Evolutionary conservation across 2,329 filamentous ascomycete species (phyloP), one percentile per base, ranked within the genome.

Genomic region (Coniochaeta pulveracea): DNA sequence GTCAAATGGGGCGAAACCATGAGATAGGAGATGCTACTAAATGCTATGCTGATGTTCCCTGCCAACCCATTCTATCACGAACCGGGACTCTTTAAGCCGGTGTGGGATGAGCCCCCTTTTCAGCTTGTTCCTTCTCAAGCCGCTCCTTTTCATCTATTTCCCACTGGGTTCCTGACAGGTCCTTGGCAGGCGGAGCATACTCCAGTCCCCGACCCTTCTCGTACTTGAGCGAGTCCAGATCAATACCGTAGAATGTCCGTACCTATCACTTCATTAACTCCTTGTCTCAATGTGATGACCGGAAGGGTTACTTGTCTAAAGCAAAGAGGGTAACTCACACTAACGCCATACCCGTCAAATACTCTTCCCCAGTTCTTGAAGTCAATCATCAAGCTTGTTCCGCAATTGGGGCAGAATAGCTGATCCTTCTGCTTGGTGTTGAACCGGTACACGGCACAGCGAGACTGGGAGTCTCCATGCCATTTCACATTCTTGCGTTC

Each of bases 371-470:
- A 33, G 15, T 52, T 47, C n/a, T 42, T 38, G 40, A 64, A 66
- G 40, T 67, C 63, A 36, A 67, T 64, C 2, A 58, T 61, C 12
- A 67, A 49, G 40, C 61, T 65, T 18, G 57, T 48, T 10, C 64
- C 62, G 43, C 64, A 68, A 38, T 57, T 55, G 19, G 54, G 54
- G 38, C 64, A 68, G 42, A 66, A 68, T 51, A 68, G 55, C 43
- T 66, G 63, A 38, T 64, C 61, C 38, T 59, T 61, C 26, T 47
- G 37, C 45, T 64, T 63, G 27, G 58, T 60, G 50, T 66, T 66
- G 57, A 67, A 68, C 34, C 47, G 52, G 47, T 64, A 64, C 17
- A 41, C 41, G 22, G 46, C 42, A 43, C 54, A 55, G 24, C 50
- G 48, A 32, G 46, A 43, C 28, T 49, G 54, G n/a, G 56, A 52